Base-by-base conservation (phyloP, 371 early-diverging fungal genomes). In the Amoeboaphelidium occidentale region DNA sequence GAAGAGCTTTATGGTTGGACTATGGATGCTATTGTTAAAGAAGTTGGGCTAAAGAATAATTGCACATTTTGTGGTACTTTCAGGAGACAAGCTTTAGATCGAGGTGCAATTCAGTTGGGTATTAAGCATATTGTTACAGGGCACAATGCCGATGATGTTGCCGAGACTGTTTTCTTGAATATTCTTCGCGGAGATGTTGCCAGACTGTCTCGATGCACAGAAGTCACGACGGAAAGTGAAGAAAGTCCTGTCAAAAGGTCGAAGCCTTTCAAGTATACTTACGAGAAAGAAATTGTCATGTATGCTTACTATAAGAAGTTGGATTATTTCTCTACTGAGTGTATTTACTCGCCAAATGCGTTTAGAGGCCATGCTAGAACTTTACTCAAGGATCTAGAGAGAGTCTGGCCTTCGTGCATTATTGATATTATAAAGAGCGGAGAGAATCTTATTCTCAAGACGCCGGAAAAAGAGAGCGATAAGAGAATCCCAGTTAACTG, bases 241-340 rank as follows among this genome's bases (percentile, higher is more conserved):
- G 63, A 65, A 51, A 73, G 84, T 48, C 75, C 69, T 50, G 22
- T 44, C 4, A 10, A 22, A 22, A 69, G 99, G 54, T 87, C 90
- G 26, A 98, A 98, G 68, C 99, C 99, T 1, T 93, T 99, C 69
- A 97, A 96, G 60, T 91, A 91, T 59, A 91, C 93, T 0, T 99
- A 97, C 57, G 98, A 99, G 64, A 98, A 98, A 67, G 99, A 99
- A 57, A 99, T 99, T 56, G 98, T 99, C 57, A 88, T 99, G 90
- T 80, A 98, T 59, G 98, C 99, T n/a, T 97, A 96, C 62, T 88
- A 88, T 59, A 86, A 89, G 62, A 86, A 94, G 47, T 71, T 99
- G 27, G 91, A 91, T 58, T 99, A 98, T 68, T 99, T 99, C 54
- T 93, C 97, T 6, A 97, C 98, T 2, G 99, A 99, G 63, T 99